phyloP scores from a whole-genome alignment of 2,329 filamentous ascomycete species.

The Cordyceps pruinosa region DNA sequence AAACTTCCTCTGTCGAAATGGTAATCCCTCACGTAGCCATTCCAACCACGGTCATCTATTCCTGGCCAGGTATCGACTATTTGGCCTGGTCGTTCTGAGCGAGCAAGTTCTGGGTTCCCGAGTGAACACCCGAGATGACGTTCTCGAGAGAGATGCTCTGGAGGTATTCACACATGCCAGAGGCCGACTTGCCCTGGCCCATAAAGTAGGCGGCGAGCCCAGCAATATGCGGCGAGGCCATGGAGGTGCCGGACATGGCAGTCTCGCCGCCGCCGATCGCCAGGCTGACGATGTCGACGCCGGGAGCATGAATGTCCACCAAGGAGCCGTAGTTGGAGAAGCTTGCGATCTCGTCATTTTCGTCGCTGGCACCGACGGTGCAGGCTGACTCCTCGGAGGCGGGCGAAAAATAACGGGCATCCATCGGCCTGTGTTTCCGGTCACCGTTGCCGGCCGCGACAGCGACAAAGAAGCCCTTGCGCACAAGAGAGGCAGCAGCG shows the following conservation, averaged over 20 bases:
- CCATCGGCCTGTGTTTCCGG: not conserved
- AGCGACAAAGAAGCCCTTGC: constrained; percentile 15
- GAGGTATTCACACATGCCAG: not conserved
- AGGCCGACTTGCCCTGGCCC: not conserved
- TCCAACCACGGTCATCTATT: no score
- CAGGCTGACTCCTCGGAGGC: constrained; percentile 17
- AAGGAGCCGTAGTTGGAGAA: constrained; percentile 33
- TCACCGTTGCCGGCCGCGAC: constrained; percentile 17
- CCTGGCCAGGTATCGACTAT: no score
- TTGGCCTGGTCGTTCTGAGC: constrained; percentile 6
- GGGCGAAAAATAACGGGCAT: constrained; percentile 14
- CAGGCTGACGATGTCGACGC: not conserved
- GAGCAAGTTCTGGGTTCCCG: constrained; percentile 5
- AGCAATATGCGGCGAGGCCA: constrained; percentile 38
- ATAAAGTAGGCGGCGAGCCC: constrained; percentile 25
- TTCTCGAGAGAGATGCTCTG: not conserved
- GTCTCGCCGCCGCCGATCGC: not conserved
- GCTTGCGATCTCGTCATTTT: constrained; percentile 25
- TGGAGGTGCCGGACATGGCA: constrained; percentile 39
- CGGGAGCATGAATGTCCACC: constrained; percentile 45
- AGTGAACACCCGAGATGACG: not conserved
- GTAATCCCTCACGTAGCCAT: no score
- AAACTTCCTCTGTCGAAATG: no score
- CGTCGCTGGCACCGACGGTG: constrained; percentile 22
- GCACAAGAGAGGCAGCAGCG: constrained; percentile 29